Conservation (phyloP, 2,329 filamentous ascomycete genomes). For the Pseudogymnoascus sp. region DNA sequence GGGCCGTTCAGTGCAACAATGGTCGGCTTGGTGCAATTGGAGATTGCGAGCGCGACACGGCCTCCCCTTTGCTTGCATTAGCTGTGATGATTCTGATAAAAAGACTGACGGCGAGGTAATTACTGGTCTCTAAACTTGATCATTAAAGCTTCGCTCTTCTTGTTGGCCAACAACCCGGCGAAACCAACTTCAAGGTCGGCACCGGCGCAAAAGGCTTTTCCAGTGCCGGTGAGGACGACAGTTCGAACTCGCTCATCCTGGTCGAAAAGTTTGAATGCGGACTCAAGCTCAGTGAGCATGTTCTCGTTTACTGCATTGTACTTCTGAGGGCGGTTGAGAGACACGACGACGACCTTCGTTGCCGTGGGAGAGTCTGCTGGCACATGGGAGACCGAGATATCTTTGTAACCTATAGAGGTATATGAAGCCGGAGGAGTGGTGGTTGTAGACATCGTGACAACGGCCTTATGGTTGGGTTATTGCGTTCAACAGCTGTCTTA, state of each 20-base stretch:
- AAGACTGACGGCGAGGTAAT: neutral
- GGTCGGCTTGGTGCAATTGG: conserved; percentile 50
- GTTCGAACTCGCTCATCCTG: conserved; percentile 46
- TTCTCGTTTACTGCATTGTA: conserved; percentile 62
- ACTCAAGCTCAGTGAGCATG: conserved; percentile 55
- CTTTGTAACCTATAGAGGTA: conserved; percentile 34
- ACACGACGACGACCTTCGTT: conserved; percentile 56
- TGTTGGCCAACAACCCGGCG: neutral
- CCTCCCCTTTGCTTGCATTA: conserved; percentile 40
- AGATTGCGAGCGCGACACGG: conserved; percentile 46
- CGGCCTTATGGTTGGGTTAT: neutral
- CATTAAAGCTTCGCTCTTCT: conserved; percentile 17
- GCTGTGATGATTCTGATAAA: conserved; percentile 17
- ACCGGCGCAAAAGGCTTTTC: conserved; percentile 50
- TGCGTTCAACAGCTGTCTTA: neutral
- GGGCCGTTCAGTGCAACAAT: conserved; percentile 52
- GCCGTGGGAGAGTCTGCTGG: conserved; percentile 43
- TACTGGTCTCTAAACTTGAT: conserved; percentile 18
- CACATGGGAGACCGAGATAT: conserved; percentile 43
- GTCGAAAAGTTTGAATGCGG: conserved; percentile 44
- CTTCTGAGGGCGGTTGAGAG: conserved; percentile 56
- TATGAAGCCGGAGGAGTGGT: conserved; percentile 31
- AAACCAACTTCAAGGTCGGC: conserved; percentile 25
- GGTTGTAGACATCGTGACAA: neutral
- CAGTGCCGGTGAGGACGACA: conserved; percentile 47